phyloP scores from a whole-genome alignment of 805 yeast genomes.

The Suhomyces sp. region DNA sequence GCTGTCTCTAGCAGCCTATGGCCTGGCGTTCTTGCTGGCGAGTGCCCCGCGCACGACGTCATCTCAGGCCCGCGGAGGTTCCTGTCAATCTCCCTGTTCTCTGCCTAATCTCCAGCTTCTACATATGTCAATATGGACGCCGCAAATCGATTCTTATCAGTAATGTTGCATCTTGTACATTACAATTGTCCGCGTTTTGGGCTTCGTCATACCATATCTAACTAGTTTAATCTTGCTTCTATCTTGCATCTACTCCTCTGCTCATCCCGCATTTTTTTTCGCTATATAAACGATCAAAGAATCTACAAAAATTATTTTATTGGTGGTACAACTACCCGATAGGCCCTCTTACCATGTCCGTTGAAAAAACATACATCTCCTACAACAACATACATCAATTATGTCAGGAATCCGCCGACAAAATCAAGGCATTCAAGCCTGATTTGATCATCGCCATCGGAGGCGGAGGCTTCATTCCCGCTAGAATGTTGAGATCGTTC shows the following conservation, averaged over 20 bases:
- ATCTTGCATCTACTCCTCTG: background rate
- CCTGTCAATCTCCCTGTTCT: background rate
- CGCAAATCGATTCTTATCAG: background rate
- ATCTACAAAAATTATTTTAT: background rate
- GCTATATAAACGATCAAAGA: background rate
- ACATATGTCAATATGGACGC: background rate
- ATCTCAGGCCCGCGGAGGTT: conserved; percentile 2
- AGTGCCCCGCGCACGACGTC: background rate
- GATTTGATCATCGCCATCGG: conserved; percentile 94
- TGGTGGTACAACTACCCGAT: background rate
- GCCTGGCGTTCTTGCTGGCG: background rate
- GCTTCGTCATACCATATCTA: background rate
- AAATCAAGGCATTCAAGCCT: conserved; percentile 70
- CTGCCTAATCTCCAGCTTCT: background rate
- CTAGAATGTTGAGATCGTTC: conserved; percentile 91
- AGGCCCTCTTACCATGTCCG: conserved; percentile 13
- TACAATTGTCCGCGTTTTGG: background rate
- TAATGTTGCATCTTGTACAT: no score
- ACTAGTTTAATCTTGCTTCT: background rate
- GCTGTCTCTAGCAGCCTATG: background rate
- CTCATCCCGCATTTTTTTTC: background rate
- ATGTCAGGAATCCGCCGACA: conserved; percentile 59
- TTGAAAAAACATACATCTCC: conserved; percentile 65
- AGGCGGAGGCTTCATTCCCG: conserved; percentile 98
- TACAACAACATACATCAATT: conserved; percentile 79